These are phyloP conservation scores for Podila clonocystis DNA, from an alignment of 192 early-diverging fungal species.

Conservation along the genomic window DNA sequence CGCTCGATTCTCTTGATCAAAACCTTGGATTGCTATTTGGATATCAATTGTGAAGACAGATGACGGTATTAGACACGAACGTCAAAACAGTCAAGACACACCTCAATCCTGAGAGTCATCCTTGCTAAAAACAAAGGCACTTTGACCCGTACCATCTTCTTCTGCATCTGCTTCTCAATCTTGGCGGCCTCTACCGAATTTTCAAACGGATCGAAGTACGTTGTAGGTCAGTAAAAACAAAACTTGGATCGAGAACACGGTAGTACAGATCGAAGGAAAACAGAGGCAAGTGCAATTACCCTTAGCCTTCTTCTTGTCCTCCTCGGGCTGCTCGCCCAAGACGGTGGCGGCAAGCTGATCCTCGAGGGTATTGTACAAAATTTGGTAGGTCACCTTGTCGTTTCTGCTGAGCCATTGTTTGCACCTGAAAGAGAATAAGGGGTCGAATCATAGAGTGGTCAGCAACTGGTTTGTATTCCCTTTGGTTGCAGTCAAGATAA, in stretches of 20 bases:
- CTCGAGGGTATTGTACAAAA: conserved; percentile 39
- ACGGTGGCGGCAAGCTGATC: conserved; percentile 31
- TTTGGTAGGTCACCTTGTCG: conserved; percentile 21
- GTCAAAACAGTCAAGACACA: background rate
- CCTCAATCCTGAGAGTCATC: background rate
- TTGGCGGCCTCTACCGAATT: conserved; percentile 72
- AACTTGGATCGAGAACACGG: background rate
- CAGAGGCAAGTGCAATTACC: conserved; percentile 15
- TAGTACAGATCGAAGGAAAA: background rate
- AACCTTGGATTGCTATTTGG: conserved; percentile 65
- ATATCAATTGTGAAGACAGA: too few relatives aligned
- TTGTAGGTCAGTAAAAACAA: too few relatives aligned
- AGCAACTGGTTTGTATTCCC: conserved; percentile 24
- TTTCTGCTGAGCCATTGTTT: conserved; percentile 53
- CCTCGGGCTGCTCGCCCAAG: conserved; percentile 32
- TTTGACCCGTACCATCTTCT: conserved; percentile 73
- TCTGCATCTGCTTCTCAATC: conserved; percentile 76
- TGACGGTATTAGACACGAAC: too few relatives aligned
- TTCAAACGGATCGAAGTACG: conserved; percentile 6
- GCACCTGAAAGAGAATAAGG: conserved; percentile 20
- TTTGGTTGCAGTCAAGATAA: conserved; percentile 50
- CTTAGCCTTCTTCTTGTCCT: conserved; percentile 59
- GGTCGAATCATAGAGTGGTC: background rate
- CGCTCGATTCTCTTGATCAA: conserved; percentile 90
- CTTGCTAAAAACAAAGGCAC: background rate